These are phyloP conservation scores for Plasmodium gallinaceum DNA, from an alignment of 169 alveolate genomes.

Conservation along the genomic window DNA sequence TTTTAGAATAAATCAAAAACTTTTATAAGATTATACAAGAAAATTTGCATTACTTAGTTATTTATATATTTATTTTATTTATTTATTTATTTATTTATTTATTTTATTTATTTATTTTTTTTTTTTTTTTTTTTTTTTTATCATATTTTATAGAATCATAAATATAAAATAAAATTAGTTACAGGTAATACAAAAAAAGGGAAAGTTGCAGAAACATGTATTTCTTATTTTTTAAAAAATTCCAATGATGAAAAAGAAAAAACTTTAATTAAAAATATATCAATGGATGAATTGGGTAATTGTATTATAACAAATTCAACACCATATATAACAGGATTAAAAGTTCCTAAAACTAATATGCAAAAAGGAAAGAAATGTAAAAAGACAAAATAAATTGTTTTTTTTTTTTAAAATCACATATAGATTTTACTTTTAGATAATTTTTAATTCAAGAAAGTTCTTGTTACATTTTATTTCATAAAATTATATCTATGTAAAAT, in stretches of 20 bases:
- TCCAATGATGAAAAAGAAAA: conserved; percentile 54
- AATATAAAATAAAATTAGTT: conserved; percentile 78
- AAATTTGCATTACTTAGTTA: background rate
- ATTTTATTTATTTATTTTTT: background rate
- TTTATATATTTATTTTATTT: background rate
- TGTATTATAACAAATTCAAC: conserved; percentile 65
- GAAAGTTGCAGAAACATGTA: conserved; percentile 79
- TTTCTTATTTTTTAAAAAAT: conserved; percentile 36
- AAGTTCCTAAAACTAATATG: conserved; percentile 14
- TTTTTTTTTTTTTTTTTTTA: conserved; percentile 5
- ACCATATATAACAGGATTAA: conserved; percentile 26
- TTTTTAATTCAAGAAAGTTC: background rate
- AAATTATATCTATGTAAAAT: too few species aligned
- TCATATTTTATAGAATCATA: conserved; percentile 31
- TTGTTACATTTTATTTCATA: too few species aligned
- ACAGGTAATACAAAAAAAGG: conserved; percentile 87
- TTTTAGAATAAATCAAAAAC: background rate
- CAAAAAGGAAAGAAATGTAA: conserved; percentile 20
- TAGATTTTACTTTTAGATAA: background rate
- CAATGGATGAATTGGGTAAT: conserved; percentile 65
- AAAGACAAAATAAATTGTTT: conserved; percentile 4
- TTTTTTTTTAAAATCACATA: background rate
- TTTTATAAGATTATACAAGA: background rate
- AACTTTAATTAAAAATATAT: conserved; percentile 46
- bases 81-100: background rate